Evolutionary conservation across 495 filamentous ascomycete genomes (phyloP).

Genomic region (Rhypophila decipiens): DNA sequence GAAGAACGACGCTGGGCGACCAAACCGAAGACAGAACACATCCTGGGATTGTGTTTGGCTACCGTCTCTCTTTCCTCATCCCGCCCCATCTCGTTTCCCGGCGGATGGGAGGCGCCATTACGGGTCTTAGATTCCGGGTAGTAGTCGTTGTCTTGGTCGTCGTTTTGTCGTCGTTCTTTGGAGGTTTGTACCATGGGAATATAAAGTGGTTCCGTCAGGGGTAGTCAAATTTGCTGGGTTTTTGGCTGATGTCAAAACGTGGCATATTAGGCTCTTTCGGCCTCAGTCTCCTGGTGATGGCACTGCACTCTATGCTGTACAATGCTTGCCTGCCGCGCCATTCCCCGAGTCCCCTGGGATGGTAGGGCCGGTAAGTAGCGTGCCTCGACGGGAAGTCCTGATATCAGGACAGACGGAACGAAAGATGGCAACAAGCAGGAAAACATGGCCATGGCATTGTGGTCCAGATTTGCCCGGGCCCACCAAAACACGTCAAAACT

Average conservation of each 20-base stretch:
- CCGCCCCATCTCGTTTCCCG: conserved; percentile 10
- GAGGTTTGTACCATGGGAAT: neutral
- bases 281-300: conserved; percentile 1
- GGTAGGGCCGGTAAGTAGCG: neutral
- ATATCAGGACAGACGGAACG: too few relatives aligned
- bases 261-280: conserved; percentile 28
- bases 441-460: neutral
- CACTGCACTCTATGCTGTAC: too few relatives aligned
- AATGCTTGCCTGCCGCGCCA: conserved; percentile 16
- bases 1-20: neutral
- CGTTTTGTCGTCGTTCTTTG: neutral
- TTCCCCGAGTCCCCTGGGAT: conserved; percentile 4
- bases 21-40: too few relatives aligned
- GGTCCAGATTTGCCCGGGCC: conserved; percentile 5
- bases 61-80: neutral
- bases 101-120: conserved; percentile 15
- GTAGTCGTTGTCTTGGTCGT: neutral
- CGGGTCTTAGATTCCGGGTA: neutral
- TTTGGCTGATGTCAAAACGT: conserved; percentile 32
- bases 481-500: conserved; percentile 15
- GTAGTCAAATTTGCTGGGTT: conserved; percentile 22
- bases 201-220: neutral
- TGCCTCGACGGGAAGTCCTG: too few relatives aligned
- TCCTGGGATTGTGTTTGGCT: conserved; percentile 3
- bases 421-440: too few relatives aligned